These are phyloP conservation scores for Penicillium sp. DNA, from an alignment of 2,329 filamentous ascomycete genomes.

Conservation along the genomic window DNA sequence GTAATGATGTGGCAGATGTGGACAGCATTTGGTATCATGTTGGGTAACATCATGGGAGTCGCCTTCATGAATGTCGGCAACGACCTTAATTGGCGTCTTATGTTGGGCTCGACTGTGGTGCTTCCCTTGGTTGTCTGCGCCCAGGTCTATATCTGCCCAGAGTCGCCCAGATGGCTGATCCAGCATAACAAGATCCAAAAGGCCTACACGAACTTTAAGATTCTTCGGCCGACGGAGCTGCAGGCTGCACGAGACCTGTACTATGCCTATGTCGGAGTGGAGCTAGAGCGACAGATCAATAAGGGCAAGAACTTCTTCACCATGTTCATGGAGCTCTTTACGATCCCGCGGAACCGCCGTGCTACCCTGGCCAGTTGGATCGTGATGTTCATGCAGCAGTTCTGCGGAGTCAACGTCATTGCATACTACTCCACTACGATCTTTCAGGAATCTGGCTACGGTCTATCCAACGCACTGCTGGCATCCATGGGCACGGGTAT, in stretches of 20 bases:
- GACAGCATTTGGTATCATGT: constrained; percentile 47
- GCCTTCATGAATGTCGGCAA: constrained; percentile 44
- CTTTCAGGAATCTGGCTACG: constrained; percentile 56
- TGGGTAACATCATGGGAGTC: constrained; percentile 51
- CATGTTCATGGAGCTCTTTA: constrained; percentile 58
- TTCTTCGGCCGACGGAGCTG: constrained; percentile 50
- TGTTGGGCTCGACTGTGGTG: constrained; percentile 66
- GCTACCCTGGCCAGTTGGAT: constrained; percentile 57
- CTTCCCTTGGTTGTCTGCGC: constrained; percentile 54
- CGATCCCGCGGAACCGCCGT: constrained; percentile 61
- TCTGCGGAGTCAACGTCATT: constrained; percentile 56
- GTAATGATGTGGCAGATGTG: constrained; percentile 56
- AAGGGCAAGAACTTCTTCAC: constrained; percentile 52
- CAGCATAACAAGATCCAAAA: constrained; percentile 46
- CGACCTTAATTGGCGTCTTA: constrained; percentile 64
- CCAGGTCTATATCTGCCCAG: constrained; percentile 65
- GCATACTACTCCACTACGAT: constrained; percentile 63
- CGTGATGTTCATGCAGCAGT: constrained; percentile 66
- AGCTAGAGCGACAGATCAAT: constrained; percentile 56
- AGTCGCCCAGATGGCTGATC: constrained; percentile 53
- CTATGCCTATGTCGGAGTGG: constrained; percentile 58
- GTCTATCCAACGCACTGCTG: constrained; percentile 52
- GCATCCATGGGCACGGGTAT: constrained; percentile 64
- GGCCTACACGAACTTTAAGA: constrained; percentile 50
- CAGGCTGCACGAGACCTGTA: constrained; percentile 58